Evolutionary conservation across 2,329 filamentous ascomycete species (phyloP).

Genomic region (Geosmithia putterillii): DNA sequence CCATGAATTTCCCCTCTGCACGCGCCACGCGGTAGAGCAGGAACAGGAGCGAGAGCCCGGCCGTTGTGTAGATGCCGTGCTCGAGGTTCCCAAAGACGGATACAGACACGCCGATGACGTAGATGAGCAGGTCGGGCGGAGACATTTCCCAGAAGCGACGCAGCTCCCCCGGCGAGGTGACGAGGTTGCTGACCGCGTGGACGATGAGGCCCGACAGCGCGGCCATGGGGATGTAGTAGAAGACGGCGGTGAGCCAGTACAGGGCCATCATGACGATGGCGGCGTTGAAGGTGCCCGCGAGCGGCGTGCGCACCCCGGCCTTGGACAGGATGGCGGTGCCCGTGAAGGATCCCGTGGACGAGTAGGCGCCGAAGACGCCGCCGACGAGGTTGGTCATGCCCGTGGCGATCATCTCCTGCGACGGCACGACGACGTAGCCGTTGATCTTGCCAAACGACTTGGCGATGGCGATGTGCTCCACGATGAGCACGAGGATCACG

Average conservation of each 20-base stretch:
- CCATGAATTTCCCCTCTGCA: constrained; percentile 66
- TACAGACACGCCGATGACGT: constrained; percentile 74
- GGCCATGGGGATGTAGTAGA: constrained; percentile 78
- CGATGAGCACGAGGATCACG: constrained; percentile 64
- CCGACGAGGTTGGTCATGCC: constrained; percentile 64
- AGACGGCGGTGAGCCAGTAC: constrained; percentile 70
- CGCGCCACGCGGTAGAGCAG: constrained; percentile 70
- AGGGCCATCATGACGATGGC: constrained; percentile 72
- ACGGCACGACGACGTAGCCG: constrained; percentile 71
- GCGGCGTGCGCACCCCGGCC: constrained; percentile 75
- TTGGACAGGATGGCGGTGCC: constrained; percentile 89
- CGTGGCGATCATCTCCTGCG: constrained; percentile 68
- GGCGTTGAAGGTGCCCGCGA: constrained; percentile 77
- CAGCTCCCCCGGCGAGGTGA: constrained; percentile 70
- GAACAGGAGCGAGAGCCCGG: constrained; percentile 56
- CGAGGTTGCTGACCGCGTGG: constrained; percentile 76
- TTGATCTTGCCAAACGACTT: constrained; percentile 74
- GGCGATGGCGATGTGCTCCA: constrained; percentile 73
- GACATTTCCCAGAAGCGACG: constrained; percentile 85
- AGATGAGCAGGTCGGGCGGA: constrained; percentile 71
- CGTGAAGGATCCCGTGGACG: constrained; percentile 81
- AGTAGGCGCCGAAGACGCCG: constrained; percentile 74
- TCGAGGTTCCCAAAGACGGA: constrained; percentile 75
- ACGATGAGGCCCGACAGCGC: constrained; percentile 76
- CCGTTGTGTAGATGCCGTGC: constrained; percentile 74